Base-by-base conservation (phyloP, 768 basidiomycete genomes). In the Tephrocybe rancida region DNA sequence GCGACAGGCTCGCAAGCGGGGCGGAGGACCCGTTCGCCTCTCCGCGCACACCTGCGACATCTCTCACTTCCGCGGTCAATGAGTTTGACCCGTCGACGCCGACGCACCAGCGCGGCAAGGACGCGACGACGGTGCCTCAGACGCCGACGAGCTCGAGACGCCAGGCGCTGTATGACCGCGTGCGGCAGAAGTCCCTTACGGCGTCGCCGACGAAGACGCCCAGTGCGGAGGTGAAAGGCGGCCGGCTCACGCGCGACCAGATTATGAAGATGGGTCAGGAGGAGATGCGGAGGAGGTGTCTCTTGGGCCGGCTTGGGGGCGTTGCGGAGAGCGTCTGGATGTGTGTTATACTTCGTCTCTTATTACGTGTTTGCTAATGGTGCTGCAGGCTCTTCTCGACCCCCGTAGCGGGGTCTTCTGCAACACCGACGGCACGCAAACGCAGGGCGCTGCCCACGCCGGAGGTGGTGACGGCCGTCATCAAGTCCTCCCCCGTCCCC, bases 301-400 rank as follows among this genome's bases (percentile, higher is more conserved):
- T 92, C 26, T 75, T 94, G 7, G 91, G 91, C 45, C 83, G 92
- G 18, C 78, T 94, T 6, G 79, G 80, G 24, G 86, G 87, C 9
- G 82, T 94, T 25, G 92, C 92, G n/a, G 91, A 94, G 64, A 88
- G 90, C 58, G 81, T 88, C 16, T 93, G 91, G 89, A 92, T 92
- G 92, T 89, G 57, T 67, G 85, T 71, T 52, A 52, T 44, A 30
- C 45, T 54, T 58, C 55, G 16, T 29, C 24, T 30, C 29, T 43
- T 32, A 45, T 22, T 21, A 3, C 39, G 10, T 22, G 44, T 35
- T 44, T 38, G 50, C 34, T 47, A 44, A 35, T 39, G 19, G 50
- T 41, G 18, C 34, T 56, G 39, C 50, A 89, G 89, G 87, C 70
- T 90, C 35, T 93, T 93, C 70, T 86, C 90, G 2, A 82, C 79